Conservation (phyloP, 495 filamentous ascomycete genomes). For the Darksidea phi region DNA sequence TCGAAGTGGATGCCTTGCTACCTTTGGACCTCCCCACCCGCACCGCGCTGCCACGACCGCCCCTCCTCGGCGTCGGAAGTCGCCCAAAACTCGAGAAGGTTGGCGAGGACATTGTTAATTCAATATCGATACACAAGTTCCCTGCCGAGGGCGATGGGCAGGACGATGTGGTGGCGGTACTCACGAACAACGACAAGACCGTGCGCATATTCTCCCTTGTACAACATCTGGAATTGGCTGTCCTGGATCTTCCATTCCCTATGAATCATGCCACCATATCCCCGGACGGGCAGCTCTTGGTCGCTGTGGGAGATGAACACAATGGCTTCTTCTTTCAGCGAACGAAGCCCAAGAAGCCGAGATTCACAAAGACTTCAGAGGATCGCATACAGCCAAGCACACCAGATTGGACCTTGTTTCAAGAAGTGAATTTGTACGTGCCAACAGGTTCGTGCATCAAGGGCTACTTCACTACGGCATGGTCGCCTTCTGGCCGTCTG, state of each 20-base stretch:
- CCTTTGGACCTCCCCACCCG: slow-evolving; percentile 53
- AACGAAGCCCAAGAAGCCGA: slow-evolving; percentile 17
- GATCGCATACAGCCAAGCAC: slow-evolving; percentile 19
- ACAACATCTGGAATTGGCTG: slow-evolving; percentile 59
- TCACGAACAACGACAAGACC: slow-evolving; percentile 89
- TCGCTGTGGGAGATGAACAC: slow-evolving; percentile 82
- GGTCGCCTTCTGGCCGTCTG: slow-evolving; percentile 64
- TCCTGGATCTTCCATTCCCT: slow-evolving; percentile 68
- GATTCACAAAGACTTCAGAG: slow-evolving; percentile 22
- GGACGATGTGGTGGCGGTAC: slow-evolving; percentile 61
- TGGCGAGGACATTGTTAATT: slow-evolving; percentile 61
- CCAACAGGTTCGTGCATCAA: slow-evolving; percentile 24
- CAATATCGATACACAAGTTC: slow-evolving; percentile 62
- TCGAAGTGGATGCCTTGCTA: slow-evolving; percentile 62
- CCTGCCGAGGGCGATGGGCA: slow-evolving; percentile 42
- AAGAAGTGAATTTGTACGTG: slow-evolving; percentile 37
- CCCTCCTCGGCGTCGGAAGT: slow-evolving; percentile 35
- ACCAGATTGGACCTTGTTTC: slow-evolving; percentile 36
- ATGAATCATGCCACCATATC: slow-evolving; percentile 94
- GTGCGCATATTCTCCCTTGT: slow-evolving; percentile 76
- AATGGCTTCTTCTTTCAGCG: slow-evolving; percentile 77
- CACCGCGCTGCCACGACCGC: slow-evolving; percentile 29
- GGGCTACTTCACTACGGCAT: slow-evolving; percentile 69
- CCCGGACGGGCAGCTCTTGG: slow-evolving; percentile 75
- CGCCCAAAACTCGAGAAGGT: slow-evolving; percentile 43